A percentile compares a stretch with the other conserved stretches of the same genome.
Conservation (phyloP, 805 yeast genomes). For the Schwanniomyces vanrijiae region DNA sequence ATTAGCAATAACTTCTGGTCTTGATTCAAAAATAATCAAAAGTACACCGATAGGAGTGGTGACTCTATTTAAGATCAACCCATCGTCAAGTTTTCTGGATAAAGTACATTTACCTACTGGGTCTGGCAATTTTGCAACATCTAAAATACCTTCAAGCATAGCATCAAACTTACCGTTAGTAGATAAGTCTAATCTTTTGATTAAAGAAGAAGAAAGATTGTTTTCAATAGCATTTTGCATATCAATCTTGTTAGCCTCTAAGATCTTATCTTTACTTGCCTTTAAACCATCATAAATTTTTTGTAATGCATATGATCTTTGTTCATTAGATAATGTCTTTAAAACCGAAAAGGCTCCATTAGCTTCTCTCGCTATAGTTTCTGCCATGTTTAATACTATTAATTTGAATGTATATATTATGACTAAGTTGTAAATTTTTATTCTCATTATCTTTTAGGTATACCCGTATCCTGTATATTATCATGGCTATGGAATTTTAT, state of each 20-base stretch:
- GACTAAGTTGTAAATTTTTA: background rate
- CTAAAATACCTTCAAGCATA: conserved; percentile 92
- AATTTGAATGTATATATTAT: background rate
- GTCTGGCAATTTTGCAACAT: conserved; percentile 85
- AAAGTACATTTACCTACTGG: conserved; percentile 90
- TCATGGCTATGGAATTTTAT: background rate
- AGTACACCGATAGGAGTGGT: conserved; percentile 95
- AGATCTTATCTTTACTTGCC: conserved; percentile 57
- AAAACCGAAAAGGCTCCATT: conserved; percentile 79
- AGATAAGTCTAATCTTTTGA: conserved; percentile 82
- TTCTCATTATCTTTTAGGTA: background rate
- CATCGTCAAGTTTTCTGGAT: conserved; percentile 85
- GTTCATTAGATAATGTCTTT: conserved; percentile 72
- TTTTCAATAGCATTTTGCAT: conserved; percentile 65
- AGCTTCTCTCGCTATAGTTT: conserved; percentile 76
- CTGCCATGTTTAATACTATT: conserved; percentile 47
- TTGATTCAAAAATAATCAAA: conserved; percentile 87
- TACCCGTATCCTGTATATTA: background rate
- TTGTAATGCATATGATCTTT: conserved; percentile 70
- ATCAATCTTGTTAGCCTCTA: conserved; percentile 74
- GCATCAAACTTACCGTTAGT: conserved; percentile 83
- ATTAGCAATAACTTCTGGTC: conserved; percentile 98
- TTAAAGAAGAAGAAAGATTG: conserved; percentile 64
- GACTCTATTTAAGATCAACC: conserved; percentile 76
- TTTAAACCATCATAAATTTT: conserved; percentile 70